Conservation (phyloP, 2,329 filamentous ascomycete species). For the Decorospora gaudefroyi region DNA sequence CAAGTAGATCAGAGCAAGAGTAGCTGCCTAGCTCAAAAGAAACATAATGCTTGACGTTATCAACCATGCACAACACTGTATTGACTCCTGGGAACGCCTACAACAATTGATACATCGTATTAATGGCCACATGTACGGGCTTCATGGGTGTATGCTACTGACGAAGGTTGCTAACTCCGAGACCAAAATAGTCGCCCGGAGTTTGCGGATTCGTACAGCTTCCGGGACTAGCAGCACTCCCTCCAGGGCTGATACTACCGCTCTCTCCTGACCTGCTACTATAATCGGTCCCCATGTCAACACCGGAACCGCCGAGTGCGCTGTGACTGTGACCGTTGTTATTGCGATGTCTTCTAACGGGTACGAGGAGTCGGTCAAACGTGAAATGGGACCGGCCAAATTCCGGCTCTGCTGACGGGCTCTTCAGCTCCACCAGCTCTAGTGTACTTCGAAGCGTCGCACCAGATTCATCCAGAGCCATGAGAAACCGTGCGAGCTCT, state of each 20-base stretch:
- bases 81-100: not conserved
- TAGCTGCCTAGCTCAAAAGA: no score
- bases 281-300: constrained; percentile 3
- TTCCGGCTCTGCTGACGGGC: constrained; percentile 32
- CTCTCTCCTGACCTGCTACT: constrained; percentile 20
- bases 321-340: constrained; percentile 3
- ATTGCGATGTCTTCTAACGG: constrained; percentile 17
- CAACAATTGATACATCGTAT: not conserved
- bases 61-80: not conserved
- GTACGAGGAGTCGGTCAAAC: constrained; percentile 41
- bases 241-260: constrained; percentile 24
- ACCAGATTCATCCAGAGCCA: constrained; percentile 86
- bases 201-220: constrained; percentile 13
- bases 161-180: constrained; percentile 16
- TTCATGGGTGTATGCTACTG: constrained; percentile 1
- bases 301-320: not conserved
- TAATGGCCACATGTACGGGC: not conserved
- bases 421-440: constrained; percentile 53
- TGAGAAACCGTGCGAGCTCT: constrained; percentile 91
- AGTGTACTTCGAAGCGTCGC: constrained; percentile 76
- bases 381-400: constrained; percentile 38
- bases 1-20: no score
- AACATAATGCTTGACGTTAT: no score
- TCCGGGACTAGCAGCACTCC: constrained; percentile 18
- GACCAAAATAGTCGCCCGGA: constrained; percentile 30